Base-by-base conservation (phyloP, 1,284 basidiomycete genomes). In the Paramarasmius palmivorus region DNA sequence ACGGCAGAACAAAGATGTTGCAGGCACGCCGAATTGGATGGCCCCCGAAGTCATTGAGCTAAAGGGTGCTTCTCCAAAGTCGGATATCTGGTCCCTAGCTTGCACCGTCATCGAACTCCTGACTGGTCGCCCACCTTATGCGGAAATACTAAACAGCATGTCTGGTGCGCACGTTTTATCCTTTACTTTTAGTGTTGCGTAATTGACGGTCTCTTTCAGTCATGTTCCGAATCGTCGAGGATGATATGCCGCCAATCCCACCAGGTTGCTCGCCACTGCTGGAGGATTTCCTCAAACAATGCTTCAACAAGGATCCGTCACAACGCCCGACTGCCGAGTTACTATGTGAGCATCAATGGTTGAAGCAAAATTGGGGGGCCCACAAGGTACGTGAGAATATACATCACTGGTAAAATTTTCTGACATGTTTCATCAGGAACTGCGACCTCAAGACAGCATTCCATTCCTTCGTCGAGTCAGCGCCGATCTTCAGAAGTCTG, bases 21-120 rank as follows among this genome's bases (percentile, higher is more conserved):
- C 93, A 4, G 95, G 95, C 10, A 98, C 95, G 4, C 95, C 95
- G 3, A 96, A 98, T 64, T 98, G 95, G 95, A 98, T 98, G 94
- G 94, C 95, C 2, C 95, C 95, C 1, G 95, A 98, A 69, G 92
- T 90, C 47, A 98, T 98, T 59, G 90, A 94, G 68, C 82, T 83
- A 62, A 90, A 81, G 75, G 91, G 84, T 55, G 85, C 76, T 54
- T 90, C 76, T 56, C 83, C 80, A 54, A 93, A 84, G 75, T 90
- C 81, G 37, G 89, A 89, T 63, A 89, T 98, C 44, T 98, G 95
- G 95, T 95, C 93, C 1, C 73, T 98, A 52, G 95, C 87, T 1
- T 97, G 95, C 68, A 97, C 94, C 4, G 86, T 98, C 61, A 87
- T 96, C 63, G 95, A 98, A 71, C 79, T 98, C 45, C 75, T 98